Evolutionary conservation across 148 eudicot species (phyloP).

Genomic region (Chenopodium suecicum): DNA sequence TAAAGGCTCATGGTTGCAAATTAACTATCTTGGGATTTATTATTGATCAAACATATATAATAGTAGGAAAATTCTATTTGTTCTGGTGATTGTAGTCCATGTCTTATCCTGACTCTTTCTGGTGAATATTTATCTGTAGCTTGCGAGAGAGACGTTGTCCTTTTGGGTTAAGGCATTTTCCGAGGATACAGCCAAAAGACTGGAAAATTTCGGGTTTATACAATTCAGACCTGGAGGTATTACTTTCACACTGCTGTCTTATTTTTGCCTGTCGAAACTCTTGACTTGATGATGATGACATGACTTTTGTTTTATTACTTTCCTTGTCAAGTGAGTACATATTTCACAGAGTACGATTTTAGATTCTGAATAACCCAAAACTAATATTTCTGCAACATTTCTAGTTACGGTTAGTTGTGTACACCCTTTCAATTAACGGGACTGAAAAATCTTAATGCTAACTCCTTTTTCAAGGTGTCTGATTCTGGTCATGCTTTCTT

Average conservation of each 20-base stretch:
- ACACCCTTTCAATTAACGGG: too few species aligned
- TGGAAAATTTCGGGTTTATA: conserved; percentile 95
- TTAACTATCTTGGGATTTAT: neutral
- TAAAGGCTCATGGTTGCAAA: neutral
- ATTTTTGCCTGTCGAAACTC: neutral
- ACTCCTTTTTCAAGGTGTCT: too few species aligned
- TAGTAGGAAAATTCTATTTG: neutral
- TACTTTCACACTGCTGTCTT: conserved; percentile 7
- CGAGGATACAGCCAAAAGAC: conserved; percentile 96
- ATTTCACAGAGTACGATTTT: too few species aligned
- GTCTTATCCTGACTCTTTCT: conserved; percentile 5
- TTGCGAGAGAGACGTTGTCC: conserved; percentile 92
- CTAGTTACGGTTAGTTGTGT: too few species aligned
- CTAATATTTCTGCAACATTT: too few species aligned
- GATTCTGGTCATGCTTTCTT: too few species aligned
- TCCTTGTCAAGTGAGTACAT: too few species aligned
- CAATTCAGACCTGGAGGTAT: conserved; percentile 99
- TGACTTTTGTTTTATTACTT: neutral
- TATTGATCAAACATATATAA: neutral
- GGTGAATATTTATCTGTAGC: conserved; percentile 44
- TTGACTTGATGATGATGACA: neutral
- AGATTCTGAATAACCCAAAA: too few species aligned
- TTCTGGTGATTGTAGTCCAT: neutral
- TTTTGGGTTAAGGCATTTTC: conserved; percentile 99
- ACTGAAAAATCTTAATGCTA: too few species aligned